Conservation (phyloP, 1,284 basidiomycete genomes). For the Austroboletus novae-zelandiae region DNA sequence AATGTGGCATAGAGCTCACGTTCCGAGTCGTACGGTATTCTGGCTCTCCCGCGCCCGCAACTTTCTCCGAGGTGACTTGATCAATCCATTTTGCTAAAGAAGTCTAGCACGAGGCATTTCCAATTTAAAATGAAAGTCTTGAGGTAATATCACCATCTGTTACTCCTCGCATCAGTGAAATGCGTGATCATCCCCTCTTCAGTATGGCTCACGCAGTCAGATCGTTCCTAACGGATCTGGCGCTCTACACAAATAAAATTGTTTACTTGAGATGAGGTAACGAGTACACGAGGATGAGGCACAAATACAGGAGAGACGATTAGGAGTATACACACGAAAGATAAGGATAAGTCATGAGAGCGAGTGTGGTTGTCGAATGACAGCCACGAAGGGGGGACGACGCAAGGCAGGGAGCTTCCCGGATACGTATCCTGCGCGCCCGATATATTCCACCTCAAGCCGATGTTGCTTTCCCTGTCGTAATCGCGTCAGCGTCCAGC, state of each 20-base stretch:
- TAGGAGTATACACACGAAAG: slow-evolving; percentile 26
- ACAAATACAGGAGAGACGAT: slow-evolving; percentile 29
- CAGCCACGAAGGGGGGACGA: slow-evolving; percentile 64
- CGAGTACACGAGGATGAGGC: slow-evolving; percentile 29
- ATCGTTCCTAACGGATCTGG: slow-evolving; percentile 29
- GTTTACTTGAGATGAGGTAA: slow-evolving; percentile 16
- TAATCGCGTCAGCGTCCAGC: slow-evolving; percentile 66
- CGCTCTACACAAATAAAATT: slow-evolving; percentile 14
- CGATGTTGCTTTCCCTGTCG: slow-evolving; percentile 60
- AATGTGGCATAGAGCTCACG: slow-evolving; percentile 12
- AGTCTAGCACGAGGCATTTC: slow-evolving; percentile 27
- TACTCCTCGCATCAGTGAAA: slow-evolving; percentile 28
- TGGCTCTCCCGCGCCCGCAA: slow-evolving; percentile 11
- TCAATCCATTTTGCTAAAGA: slow-evolving; percentile 13
- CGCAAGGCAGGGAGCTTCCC: slow-evolving; percentile 44
- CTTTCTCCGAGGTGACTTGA: slow-evolving; percentile 17
- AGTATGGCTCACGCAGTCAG: slow-evolving; percentile 23
- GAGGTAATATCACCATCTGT: slow-evolving; percentile 34
- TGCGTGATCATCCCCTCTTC: slow-evolving; percentile 32
- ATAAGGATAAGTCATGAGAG: slow-evolving; percentile 32
- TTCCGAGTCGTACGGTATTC: slow-evolving; percentile 14
- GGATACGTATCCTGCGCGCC: slow-evolving; percentile 56
- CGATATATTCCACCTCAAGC: slow-evolving; percentile 66
- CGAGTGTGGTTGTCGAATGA: slow-evolving; percentile 42
- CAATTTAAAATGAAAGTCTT: slow-evolving; percentile 24